Evolutionary conservation across 305 asterid genomes (phyloP).

Genomic region (Fraxinus paxiana): DNA sequence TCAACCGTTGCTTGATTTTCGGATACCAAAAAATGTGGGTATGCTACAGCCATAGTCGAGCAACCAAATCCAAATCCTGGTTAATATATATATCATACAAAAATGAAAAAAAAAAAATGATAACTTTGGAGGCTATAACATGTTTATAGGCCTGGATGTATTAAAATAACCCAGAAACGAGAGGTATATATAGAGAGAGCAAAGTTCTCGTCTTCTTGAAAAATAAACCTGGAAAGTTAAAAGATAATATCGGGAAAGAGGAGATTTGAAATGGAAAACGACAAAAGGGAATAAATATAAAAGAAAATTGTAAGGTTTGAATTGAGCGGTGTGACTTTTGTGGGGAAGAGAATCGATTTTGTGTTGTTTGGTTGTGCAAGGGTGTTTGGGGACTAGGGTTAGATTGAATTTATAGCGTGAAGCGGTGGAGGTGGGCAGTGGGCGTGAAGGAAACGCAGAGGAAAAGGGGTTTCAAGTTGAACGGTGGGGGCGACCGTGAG

Average conservation of each 20-base stretch:
- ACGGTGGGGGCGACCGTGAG: background rate
- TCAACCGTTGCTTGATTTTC: constrained; percentile 37
- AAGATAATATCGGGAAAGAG: background rate
- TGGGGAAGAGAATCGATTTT: background rate
- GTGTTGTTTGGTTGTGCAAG: background rate
- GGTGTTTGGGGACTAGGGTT: background rate
- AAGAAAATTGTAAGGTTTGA: background rate
- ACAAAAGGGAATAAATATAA: background rate
- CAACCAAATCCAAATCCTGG: background rate
- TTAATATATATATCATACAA: background rate
- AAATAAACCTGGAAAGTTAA: background rate
- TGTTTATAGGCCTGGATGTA: background rate
- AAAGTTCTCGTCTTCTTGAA: background rate
- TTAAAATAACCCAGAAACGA: background rate
- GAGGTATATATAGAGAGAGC: background rate
- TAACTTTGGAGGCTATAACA: background rate
- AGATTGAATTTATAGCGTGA: background rate
- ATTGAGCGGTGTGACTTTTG: background rate
- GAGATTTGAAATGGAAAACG: background rate
- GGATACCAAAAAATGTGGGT: constrained; percentile 42
- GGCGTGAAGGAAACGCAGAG: background rate
- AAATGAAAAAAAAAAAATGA: background rate
- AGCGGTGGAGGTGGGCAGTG: background rate
- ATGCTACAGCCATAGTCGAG: constrained; percentile 60
- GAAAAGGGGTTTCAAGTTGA: background rate